phyloP scores from a whole-genome alignment of 768 basidiomycete genomes.

The Boletus bicolor region DNA sequence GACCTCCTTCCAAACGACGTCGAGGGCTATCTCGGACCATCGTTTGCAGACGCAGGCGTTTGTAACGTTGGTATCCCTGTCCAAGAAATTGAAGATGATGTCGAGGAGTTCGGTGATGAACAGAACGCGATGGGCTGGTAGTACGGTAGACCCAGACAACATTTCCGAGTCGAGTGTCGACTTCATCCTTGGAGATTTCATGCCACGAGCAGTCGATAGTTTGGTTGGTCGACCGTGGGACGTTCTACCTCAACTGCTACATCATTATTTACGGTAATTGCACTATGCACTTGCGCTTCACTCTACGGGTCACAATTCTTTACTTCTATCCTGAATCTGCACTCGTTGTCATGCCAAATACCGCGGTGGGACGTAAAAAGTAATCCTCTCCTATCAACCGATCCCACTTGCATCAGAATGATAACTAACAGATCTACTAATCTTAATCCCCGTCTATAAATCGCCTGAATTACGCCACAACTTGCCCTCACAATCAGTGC shows the following conservation, averaged over 20 bases:
- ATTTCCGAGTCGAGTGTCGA: neutral
- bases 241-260: no score
- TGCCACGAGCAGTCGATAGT: no score
- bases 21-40: constrained; percentile 59
- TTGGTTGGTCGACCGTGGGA: no score
- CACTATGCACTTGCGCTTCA: no score
- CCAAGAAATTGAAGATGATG: constrained; percentile 50
- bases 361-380: no score
- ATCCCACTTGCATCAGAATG: neutral
- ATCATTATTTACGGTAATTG: no score
- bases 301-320: no score
- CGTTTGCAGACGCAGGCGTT: constrained; percentile 55
- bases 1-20: constrained; percentile 57
- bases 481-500: no score
- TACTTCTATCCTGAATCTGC: no score
- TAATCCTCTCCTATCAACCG: no score
- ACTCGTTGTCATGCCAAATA: no score
- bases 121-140: constrained; percentile 34
- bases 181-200: no score
- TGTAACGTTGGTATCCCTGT: constrained; percentile 36
- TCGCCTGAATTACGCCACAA: neutral
- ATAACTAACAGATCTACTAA: neutral
- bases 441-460: neutral
- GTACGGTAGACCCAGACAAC: neutral
- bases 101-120: constrained; percentile 58